Evolutionary conservation across 2,329 filamentous ascomycete genomes (phyloP).

Genomic region (Botrytis sinoallii): DNA sequence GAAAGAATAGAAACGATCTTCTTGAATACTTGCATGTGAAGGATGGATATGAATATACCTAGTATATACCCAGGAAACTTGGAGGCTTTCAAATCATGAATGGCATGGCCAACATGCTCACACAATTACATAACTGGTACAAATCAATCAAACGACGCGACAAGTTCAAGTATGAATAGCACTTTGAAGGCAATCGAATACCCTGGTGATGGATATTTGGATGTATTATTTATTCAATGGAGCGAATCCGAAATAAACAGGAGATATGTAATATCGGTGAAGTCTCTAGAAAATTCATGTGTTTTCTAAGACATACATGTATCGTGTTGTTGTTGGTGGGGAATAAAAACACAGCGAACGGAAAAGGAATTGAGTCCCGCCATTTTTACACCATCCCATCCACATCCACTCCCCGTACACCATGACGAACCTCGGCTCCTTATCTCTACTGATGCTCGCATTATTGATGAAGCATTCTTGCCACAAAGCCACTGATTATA

Average conservation of each 20-base stretch:
- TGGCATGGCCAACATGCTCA: not conserved
- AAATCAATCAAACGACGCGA: not conserved
- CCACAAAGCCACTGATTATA: not conserved
- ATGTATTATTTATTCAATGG: not conserved
- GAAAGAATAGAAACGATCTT: not conserved
- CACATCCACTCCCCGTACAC: not conserved
- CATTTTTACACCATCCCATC: not conserved
- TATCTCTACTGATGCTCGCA: not conserved
- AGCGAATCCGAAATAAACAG: not conserved
- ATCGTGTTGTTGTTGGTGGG: constrained; percentile 12
- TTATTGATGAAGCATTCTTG: not conserved
- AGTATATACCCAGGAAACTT: not conserved
- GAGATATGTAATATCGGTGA: constrained; percentile 11
- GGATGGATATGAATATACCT: not conserved
- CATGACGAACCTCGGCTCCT: constrained; percentile 12
- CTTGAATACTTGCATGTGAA: not conserved
- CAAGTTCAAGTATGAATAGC: not conserved
- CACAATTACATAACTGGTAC: not conserved
- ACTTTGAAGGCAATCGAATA: not conserved
- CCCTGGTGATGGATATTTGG: not conserved
- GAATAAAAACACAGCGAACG: not conserved
- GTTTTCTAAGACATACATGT: constrained; percentile 7
- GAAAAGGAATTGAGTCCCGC: not conserved
- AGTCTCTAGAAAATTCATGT: not conserved
- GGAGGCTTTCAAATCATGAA: not conserved